Conservation (phyloP, 345 rosid genomes). For the Salix koriyanagi region DNA sequence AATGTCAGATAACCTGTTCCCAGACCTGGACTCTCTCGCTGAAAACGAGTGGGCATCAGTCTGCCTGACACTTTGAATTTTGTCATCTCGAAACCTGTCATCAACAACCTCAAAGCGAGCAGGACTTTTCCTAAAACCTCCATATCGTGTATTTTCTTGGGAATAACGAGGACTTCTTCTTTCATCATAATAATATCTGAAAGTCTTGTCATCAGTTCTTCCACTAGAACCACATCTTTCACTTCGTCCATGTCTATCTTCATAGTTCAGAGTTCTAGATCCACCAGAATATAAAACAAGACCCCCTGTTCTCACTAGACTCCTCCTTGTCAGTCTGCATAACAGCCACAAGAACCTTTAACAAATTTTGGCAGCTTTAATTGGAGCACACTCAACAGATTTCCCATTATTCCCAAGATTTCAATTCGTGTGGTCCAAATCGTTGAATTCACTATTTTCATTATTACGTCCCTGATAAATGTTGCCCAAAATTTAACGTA, state of each 20-base stretch:
- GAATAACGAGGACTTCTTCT: constrained; percentile 49
- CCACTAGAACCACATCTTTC: constrained; percentile 35
- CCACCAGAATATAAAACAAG: constrained; percentile 27
- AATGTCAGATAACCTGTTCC: constrained; percentile 45
- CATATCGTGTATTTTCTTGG: constrained; percentile 41
- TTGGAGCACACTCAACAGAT: background rate
- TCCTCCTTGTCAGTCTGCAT: constrained; percentile 47
- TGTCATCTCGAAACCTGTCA: constrained; percentile 64
- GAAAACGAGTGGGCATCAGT: constrained; percentile 21
- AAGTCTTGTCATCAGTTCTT: constrained; percentile 38
- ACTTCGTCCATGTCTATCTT: constrained; percentile 32
- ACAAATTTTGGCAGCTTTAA: background rate
- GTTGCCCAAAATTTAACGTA: background rate
- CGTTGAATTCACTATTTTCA: background rate
- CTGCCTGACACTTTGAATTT: constrained; percentile 30
- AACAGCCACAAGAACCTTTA: constrained; percentile 5
- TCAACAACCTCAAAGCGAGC: constrained; percentile 78
- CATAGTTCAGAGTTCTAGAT: constrained; percentile 39
- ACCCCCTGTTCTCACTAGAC: constrained; percentile 35
- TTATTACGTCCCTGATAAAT: background rate
- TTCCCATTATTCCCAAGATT: background rate
- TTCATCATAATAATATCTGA: constrained; percentile 45
- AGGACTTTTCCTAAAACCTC: constrained; percentile 49
- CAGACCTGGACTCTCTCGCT: constrained; percentile 33
- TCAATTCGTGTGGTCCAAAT: background rate